Base-by-base conservation (phyloP, 768 basidiomycete species). In the Termitomyces sp. region DNA sequence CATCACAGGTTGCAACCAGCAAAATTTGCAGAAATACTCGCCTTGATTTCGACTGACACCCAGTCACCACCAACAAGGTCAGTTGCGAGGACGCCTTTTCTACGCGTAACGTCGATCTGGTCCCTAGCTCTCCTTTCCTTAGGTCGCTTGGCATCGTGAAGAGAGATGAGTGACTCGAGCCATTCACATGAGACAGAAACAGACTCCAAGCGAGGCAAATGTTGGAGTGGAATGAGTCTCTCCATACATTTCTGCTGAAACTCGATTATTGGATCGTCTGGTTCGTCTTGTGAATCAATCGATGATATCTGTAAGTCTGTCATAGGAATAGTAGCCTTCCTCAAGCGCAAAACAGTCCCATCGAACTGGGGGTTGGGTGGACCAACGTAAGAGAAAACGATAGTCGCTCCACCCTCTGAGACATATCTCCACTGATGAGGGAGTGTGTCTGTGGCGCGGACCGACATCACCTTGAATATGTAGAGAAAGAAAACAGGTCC, bases 21-120 rank as follows among this genome's bases (percentile, higher is more conserved):
- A 20, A 43, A 40, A 50, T 32, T 1, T 7, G 7, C n/a, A 46
- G 33, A 49, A 40, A 30, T 23, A 61, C 70, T 61, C 60, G 93
- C 96, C 85, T 98, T 98, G 71, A 98, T 93, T 75, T 98, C 96
- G 4, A 97, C 81, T 2, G 89, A 84, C 48, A 94, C 71, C 50
- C 81, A 82, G 51, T 77, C 64, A 8, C 82, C 80, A 33, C 87
- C 83, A 10, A 95, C 79, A 38, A 95, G 81, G 73, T 98, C 88
- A 9, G 91, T 88, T 18, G 91, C 92, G 44, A 97, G 74, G 8
- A 92, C 78, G 9, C 81, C 93, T 57, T 82, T 86, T 46, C 60
- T 72, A 49, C 76, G 75, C 5, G 65, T 66, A 20, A 78, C 63
- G 67, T 95, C 90, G 41, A 95, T 82, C 46, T 68, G 71, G 67